phyloP scores from a whole-genome alignment of 2,329 filamentous ascomycete genomes.

The Epichloe coenophiala region DNA sequence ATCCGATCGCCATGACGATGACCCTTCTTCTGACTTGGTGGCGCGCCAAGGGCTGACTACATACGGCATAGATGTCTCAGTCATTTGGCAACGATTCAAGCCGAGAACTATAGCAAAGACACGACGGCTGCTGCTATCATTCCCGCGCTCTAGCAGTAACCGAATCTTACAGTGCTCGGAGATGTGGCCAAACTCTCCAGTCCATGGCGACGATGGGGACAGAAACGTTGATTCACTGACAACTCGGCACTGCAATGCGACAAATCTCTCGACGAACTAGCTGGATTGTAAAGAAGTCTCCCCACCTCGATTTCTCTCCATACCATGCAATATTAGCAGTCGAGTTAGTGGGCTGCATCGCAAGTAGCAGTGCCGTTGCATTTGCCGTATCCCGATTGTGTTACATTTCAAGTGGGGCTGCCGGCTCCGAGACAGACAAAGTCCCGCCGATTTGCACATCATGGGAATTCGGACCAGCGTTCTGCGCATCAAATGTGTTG shows the following conservation, averaged over 20 bases:
- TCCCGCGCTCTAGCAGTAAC: too few relatives aligned
- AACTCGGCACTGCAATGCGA: too few relatives aligned
- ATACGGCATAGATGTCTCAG: not conserved
- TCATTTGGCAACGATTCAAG: not conserved
- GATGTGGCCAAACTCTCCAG: too few relatives aligned
- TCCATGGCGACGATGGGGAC: too few relatives aligned
- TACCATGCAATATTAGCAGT: too few relatives aligned
- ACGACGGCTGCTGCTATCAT: not conserved
- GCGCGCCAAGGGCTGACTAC: not conserved
- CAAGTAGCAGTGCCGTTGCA: not conserved
- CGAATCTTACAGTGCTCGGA: too few relatives aligned
- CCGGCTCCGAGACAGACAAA: not conserved
- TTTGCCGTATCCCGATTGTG: slow-evolving; percentile 1
- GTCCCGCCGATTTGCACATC: not conserved
- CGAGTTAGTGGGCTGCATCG: not conserved
- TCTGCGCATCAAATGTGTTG: too few relatives aligned
- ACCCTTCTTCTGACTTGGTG: not conserved
- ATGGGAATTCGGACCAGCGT: too few relatives aligned
- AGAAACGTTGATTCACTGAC: too few relatives aligned
- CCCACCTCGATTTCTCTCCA: too few relatives aligned
- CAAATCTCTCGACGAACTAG: too few relatives aligned
- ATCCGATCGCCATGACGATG: not conserved
- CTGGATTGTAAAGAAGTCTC: too few relatives aligned
- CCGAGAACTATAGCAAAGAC: not conserved
- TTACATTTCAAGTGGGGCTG: slow-evolving; percentile 4